A percentile compares a stretch with the other conserved stretches of the same genome.
Conservation (phyloP, 768 basidiomycete species). For the Amanita pseudoporphyria region DNA sequence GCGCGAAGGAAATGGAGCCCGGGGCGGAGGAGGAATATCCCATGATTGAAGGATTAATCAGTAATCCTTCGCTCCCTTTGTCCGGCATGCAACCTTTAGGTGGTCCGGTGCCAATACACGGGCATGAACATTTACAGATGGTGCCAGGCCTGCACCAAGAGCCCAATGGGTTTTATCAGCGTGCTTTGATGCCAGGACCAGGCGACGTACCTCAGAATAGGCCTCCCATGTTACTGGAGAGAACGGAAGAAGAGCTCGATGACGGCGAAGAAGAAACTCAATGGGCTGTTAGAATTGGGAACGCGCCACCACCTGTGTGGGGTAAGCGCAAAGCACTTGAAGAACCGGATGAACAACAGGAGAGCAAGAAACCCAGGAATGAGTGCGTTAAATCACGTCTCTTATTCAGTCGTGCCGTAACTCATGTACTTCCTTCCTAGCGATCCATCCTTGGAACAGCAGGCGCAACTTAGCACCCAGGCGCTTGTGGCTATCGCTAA, state of each 20-base stretch:
- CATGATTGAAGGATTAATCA: constrained; percentile 14
- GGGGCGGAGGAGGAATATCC: constrained; percentile 13
- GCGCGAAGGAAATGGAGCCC: constrained; percentile 18
- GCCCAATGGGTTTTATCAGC: constrained; percentile 10
- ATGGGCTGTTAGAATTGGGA: constrained; percentile 60
- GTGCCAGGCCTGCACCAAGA: constrained; percentile 13
- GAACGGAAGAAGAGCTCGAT: constrained; percentile 57
- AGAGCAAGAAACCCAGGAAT: constrained; percentile 34
- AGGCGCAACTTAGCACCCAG: constrained; percentile 18
- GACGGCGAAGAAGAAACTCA: constrained; percentile 47
- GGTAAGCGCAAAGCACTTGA: constrained; percentile 45
- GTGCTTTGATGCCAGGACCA: constrained; percentile 9
- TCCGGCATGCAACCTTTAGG: constrained; percentile 5
- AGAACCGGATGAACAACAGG: constrained; percentile 23
- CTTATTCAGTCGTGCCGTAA: neutral
- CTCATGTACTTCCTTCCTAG: neutral
- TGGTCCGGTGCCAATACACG: constrained; percentile 7
- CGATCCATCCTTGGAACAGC: neutral
- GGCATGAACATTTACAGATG: constrained; percentile 7
- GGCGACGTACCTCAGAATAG: constrained; percentile 6
- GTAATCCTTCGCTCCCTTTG: neutral
- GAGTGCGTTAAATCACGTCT: constrained; percentile 27
- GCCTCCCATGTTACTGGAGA: constrained; percentile 4
- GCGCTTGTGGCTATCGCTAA: constrained; percentile 27
- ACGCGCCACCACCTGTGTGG: constrained; percentile 59